Conservation (phyloP, 176 grass and related monocot genomes). For the Rhynchospora pubera region DNA sequence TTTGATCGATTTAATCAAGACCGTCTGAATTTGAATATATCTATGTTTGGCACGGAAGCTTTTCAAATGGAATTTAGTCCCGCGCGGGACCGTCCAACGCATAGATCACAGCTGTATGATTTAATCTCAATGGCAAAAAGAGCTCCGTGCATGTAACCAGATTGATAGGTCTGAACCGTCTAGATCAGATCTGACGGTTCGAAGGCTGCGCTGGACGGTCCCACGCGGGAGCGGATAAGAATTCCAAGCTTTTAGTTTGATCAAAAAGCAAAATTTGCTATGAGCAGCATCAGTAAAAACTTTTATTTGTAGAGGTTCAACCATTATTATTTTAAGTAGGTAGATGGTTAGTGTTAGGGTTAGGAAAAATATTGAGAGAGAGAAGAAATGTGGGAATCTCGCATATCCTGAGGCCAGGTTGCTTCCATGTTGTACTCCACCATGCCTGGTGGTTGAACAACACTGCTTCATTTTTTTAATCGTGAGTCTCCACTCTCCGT, state of each 20-base stretch:
- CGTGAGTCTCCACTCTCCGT: neutral
- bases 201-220: no score
- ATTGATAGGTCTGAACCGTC: no score
- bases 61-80: no score
- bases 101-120: no score
- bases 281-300: neutral
- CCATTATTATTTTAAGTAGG: neutral
- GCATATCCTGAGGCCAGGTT: neutral
- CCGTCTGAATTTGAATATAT: neutral
- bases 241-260: no score
- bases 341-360: conserved; percentile 5
- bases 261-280: neutral
- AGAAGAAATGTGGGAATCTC: neutral
- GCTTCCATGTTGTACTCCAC: conserved; percentile 7
- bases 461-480: conserved; percentile 16
- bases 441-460: conserved; percentile 25
- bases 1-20: neutral
- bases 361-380: conserved; percentile 9
- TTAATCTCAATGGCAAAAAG: no score
- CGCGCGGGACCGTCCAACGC: no score
- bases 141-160: no score
- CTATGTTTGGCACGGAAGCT: neutral
- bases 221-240: no score
- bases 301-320: neutral
- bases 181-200: no score